A percentile compares a stretch with the other conserved stretches of the same genome.
Conservation (phyloP, 2,329 filamentous ascomycete species). For the Chlorencoelia australis region DNA sequence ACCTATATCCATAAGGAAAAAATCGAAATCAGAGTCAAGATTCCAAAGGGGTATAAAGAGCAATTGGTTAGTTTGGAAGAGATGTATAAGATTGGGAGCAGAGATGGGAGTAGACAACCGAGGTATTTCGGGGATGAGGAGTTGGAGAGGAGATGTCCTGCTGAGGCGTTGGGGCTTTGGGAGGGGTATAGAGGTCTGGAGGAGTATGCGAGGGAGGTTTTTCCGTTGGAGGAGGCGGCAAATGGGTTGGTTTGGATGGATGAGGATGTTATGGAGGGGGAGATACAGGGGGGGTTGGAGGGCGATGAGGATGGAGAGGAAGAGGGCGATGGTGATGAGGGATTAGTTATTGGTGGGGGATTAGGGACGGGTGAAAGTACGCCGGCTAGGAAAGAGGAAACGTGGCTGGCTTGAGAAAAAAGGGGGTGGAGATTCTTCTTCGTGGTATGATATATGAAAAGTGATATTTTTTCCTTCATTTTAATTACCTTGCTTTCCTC, state of each 20-base stretch:
- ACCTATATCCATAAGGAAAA: slow-evolving; percentile 61
- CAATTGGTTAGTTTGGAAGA: slow-evolving; percentile 65
- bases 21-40: slow-evolving; percentile 76
- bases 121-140: slow-evolving; percentile 51
- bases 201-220: slow-evolving; percentile 90
- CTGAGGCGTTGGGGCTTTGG: slow-evolving; percentile 74
- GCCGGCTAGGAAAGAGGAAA: slow-evolving; percentile 24
- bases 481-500: too few relatives aligned
- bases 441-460: too few relatives aligned
- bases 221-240: slow-evolving; percentile 86
- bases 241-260: slow-evolving; percentile 93
- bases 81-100: slow-evolving; percentile 39
- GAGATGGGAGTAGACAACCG: slow-evolving; percentile 43
- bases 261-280: slow-evolving; percentile 34
- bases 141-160: slow-evolving; percentile 56
- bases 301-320: slow-evolving; percentile 21
- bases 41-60: slow-evolving; percentile 79
- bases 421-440: too few relatives aligned
- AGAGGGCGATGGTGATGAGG: slow-evolving; percentile 41
- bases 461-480: too few relatives aligned
- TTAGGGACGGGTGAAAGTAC: slow-evolving; percentile 16
- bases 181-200: slow-evolving; percentile 83
- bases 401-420: slow-evolving; percentile 26
- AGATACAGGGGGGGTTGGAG: slow-evolving; percentile 23
- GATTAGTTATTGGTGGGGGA: slow-evolving; percentile 21